Conservation (phyloP, 1,284 basidiomycete genomes). For the Cutaneotrichosporon mucoides region DNA sequence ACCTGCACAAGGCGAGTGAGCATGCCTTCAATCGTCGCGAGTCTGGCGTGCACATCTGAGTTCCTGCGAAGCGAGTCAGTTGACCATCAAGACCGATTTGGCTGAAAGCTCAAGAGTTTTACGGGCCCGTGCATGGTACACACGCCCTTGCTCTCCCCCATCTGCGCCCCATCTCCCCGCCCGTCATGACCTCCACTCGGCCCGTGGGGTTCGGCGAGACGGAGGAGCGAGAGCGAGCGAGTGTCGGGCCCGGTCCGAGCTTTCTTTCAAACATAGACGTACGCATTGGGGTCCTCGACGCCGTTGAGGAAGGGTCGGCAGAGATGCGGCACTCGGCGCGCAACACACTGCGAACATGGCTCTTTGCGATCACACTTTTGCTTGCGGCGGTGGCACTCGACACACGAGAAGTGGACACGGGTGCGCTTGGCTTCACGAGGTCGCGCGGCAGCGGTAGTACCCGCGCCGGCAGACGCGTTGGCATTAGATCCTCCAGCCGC, state of each 20-base stretch:
- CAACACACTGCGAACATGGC: slow-evolving; percentile 50
- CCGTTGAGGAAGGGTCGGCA: slow-evolving; percentile 51
- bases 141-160: too few species aligned
- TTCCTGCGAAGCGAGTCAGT: slow-evolving; percentile 26
- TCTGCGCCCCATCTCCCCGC: too few species aligned
- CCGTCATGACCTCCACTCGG: too few species aligned
- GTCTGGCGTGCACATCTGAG: slow-evolving; percentile 46
- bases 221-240: background rate
- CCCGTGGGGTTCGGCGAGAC: background rate
- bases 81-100: background rate
- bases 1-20: slow-evolving; percentile 40
- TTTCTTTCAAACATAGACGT: slow-evolving; percentile 17
- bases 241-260: background rate
- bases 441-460: slow-evolving; percentile 19
- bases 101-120: too few species aligned
- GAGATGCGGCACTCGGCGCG: slow-evolving; percentile 49
- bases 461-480: slow-evolving; percentile 21
- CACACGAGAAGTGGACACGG: slow-evolving; percentile 48
- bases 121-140: background rate
- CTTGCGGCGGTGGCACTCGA: slow-evolving; percentile 49
- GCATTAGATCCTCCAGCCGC: slow-evolving; percentile 22
- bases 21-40: slow-evolving; percentile 47
- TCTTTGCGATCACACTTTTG: slow-evolving; percentile 49
- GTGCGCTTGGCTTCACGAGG: slow-evolving; percentile 40
- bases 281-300: slow-evolving; percentile 49